Base-by-base conservation (phyloP, 805 yeast genomes). In the Candida arabinofermentans region DNA sequence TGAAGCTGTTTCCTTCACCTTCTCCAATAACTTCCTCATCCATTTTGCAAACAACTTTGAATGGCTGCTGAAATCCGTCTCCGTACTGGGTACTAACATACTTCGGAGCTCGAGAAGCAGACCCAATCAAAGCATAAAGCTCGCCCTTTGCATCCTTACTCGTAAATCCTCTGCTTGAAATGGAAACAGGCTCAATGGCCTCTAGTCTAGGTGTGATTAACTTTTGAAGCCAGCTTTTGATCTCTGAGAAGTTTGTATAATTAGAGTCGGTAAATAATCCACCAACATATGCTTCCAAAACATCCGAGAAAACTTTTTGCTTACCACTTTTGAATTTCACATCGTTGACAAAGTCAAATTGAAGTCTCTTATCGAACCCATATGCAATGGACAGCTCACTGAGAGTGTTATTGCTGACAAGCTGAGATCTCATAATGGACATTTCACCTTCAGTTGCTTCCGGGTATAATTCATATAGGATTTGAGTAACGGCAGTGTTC, bases 261-360 rank as follows among this genome's bases (percentile, higher is more conserved):
- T 74, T 67, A 8, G 54, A 41, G 48, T 86, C 95, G 18, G 77
- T 68, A 7, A 74, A 73, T 24, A 91, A 62, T 0, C 95, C 99
- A 6, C 96, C 98, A 35, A 93, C 72, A 51, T 91, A 91, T 0
- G 98, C 96, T 64, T 93, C 99, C 58, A 91, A 86, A 0, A 85
- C 79, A 69, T 91, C 99, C 0, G 98, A 96, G 55, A 74, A 75
- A 4, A 85, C 67, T 57, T 93, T 93, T 48, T 75, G 75, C 44
- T 73, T 77, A 8, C 86, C 86, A 26, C 67, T 65, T 23, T 64
- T 59, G 40, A 73, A 69, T 12, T 68, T 54, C 4, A 61, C 59
- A 24, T 67, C 75, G 42, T 75, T 77, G 22, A 38, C 43, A 14
- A 53, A 44, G n/a, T 48, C 44, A 26, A 72, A 69, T 42, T 72